phyloP scores from a whole-genome alignment of 768 basidiomycete species.

The Phaeotremella skinneri region DNA sequence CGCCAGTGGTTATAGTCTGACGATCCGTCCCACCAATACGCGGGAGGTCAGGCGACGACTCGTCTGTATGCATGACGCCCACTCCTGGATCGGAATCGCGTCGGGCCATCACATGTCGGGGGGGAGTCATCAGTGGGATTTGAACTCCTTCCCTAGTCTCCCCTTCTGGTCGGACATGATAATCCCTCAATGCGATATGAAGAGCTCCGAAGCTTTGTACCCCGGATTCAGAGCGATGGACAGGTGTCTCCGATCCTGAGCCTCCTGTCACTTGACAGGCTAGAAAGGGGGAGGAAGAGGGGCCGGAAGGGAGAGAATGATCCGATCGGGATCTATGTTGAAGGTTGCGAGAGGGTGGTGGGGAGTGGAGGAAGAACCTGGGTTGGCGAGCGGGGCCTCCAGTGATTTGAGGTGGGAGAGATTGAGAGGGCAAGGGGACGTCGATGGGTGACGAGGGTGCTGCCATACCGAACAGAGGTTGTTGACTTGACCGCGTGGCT shows the following conservation, averaged over 20 bases:
- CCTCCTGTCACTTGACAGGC: too few relatives aligned
- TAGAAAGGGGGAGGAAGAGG: background rate
- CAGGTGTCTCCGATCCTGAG: background rate
- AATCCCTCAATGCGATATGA: background rate
- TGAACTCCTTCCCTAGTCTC: too few relatives aligned
- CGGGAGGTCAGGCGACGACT: too few relatives aligned
- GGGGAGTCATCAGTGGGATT: too few relatives aligned
- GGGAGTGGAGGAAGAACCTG: slow-evolving; percentile 1
- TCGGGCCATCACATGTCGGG: too few relatives aligned
- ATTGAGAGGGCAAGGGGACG: background rate
- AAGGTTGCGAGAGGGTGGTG: background rate
- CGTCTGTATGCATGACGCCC: too few relatives aligned
- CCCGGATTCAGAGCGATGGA: background rate
- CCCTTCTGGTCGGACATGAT: background rate
- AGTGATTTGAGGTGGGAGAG: background rate
- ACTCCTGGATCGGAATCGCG: too few relatives aligned
- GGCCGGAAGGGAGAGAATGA: background rate
- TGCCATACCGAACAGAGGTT: too few relatives aligned
- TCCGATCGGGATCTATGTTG: background rate
- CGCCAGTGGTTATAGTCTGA: too few relatives aligned
- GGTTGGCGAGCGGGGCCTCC: background rate
- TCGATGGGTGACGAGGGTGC: background rate
- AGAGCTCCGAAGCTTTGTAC: background rate
- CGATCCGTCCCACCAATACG: too few relatives aligned
- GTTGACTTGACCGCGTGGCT: too few relatives aligned